Evolutionary conservation across 2,329 filamentous ascomycete species (phyloP).

Genomic region (Lachnellula suecica): DNA sequence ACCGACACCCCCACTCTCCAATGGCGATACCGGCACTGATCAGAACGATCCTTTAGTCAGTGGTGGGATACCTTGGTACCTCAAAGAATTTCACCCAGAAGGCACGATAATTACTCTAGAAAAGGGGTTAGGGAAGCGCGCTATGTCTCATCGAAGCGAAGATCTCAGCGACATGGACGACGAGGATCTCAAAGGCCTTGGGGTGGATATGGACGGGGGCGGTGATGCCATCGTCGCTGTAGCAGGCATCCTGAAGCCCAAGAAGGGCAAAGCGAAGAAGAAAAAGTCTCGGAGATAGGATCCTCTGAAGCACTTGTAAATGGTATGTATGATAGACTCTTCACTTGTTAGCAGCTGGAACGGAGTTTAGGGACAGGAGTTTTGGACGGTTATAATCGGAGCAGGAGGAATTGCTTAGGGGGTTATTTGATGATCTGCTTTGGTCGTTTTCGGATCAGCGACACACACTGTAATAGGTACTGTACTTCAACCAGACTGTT

Average conservation of each 20-base stretch:
- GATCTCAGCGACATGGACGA: slow-evolving; percentile 91
- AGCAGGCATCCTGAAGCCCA: slow-evolving; percentile 19
- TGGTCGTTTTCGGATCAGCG: background rate
- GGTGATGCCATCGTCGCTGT: slow-evolving; percentile 9
- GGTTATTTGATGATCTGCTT: background rate
- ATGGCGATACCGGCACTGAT: slow-evolving; percentile 43
- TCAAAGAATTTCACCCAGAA: slow-evolving; percentile 73
- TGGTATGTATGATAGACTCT: slow-evolving; percentile 24
- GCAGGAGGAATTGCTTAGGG: background rate
- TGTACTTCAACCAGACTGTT: background rate
- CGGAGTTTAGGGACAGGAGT: slow-evolving; percentile 6
- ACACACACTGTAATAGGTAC: slow-evolving; percentile 8
- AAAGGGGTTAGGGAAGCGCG: slow-evolving; percentile 70
- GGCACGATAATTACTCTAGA: slow-evolving; percentile 81
- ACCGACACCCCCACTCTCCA: slow-evolving; percentile 67
- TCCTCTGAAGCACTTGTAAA: slow-evolving; percentile 16
- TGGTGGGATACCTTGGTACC: slow-evolving; percentile 87
- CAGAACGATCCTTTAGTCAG: slow-evolving; percentile 47
- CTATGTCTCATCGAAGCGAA: slow-evolving; percentile 73
- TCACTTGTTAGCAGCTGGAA: slow-evolving; percentile 1
- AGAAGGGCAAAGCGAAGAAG: slow-evolving; percentile 28
- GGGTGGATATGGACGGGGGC: slow-evolving; percentile 32
- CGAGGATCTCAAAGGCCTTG: slow-evolving; percentile 75
- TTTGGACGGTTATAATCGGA: background rate
- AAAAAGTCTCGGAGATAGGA: slow-evolving; percentile 13